Conservation (phyloP, 2,329 filamentous ascomycete species). For the Arthroderma sp. region DNA sequence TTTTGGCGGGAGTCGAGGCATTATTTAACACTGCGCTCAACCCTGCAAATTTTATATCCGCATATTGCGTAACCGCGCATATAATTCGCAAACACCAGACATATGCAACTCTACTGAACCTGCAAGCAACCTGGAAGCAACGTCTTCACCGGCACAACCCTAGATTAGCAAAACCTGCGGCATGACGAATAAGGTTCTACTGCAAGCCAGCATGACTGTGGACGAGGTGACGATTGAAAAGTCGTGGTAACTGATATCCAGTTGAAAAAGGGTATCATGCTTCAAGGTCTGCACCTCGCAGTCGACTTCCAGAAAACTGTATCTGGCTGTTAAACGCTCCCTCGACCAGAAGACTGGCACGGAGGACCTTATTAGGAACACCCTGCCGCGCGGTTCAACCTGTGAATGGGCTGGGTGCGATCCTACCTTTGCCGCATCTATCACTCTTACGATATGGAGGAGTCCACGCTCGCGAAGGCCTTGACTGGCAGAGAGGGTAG, state of each 20-base stretch:
- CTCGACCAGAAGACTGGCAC: conserved; percentile 7
- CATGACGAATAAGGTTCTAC: neutral
- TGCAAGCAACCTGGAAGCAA: neutral
- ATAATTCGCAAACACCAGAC: conserved; percentile 1
- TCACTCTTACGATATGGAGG: no score
- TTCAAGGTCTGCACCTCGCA: conserved; percentile 11
- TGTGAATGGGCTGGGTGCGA: neutral
- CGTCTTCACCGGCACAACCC: conserved; percentile 10
- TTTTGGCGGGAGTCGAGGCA: neutral
- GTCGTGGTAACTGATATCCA: conserved; percentile 13
- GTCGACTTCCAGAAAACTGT: conserved; percentile 9
- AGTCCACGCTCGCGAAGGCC: no score
- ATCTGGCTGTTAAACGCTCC: conserved; percentile 13
- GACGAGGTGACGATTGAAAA: conserved; percentile 10
- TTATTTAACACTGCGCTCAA: neutral
- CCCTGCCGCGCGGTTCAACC: neutral
- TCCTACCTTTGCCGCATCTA: no score
- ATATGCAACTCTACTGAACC: conserved; percentile 3
- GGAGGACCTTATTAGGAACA: neutral
- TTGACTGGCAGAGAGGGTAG: no score
- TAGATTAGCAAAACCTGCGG: conserved; percentile 9
- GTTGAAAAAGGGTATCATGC: conserved; percentile 11
- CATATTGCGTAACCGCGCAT: neutral
- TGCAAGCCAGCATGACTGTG: conserved; percentile 11
- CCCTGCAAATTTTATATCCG: neutral